These are phyloP conservation scores for Mycena filopes DNA, from an alignment of 768 basidiomycete genomes.

Conservation along the genomic window DNA sequence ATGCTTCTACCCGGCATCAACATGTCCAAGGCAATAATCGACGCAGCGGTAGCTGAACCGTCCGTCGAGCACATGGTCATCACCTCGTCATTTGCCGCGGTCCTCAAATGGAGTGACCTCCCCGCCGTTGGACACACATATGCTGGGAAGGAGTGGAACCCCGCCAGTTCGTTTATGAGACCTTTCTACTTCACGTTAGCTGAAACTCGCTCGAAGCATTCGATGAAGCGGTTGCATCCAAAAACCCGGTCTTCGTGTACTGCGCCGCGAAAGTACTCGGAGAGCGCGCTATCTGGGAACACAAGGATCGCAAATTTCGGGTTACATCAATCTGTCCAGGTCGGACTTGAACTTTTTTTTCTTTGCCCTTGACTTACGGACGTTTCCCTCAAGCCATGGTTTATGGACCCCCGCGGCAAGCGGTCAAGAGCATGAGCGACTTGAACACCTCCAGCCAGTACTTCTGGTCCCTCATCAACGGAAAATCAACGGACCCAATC, in stretches of 20 bases:
- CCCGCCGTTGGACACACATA: conserved; percentile 3
- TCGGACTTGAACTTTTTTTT: not conserved
- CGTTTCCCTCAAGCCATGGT: conserved; percentile 3
- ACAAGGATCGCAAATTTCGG: conserved; percentile 9
- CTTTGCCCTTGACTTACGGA: not conserved
- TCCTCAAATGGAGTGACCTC: conserved; percentile 8
- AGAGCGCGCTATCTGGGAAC: conserved; percentile 6
- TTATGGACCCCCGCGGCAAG: conserved; percentile 13
- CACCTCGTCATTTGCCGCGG: conserved; percentile 6
- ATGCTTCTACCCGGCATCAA: conserved; percentile 9
- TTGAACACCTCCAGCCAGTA: conserved; percentile 10
- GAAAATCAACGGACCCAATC: conserved; percentile 5
- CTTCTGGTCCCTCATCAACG: conserved; percentile 6
- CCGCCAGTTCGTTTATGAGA: not conserved
- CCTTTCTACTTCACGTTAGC: not conserved
- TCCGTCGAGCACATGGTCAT: conserved; percentile 13
- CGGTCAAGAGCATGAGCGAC: not conserved
- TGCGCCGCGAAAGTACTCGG: conserved; percentile 10
- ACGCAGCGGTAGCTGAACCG: conserved; percentile 6
- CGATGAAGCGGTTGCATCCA: conserved; percentile 2
- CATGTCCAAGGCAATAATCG: not conserved
- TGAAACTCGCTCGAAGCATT: not conserved
- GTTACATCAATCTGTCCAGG: conserved; percentile 14
- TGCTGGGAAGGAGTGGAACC: conserved; percentile 8
- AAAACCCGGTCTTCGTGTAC: conserved; percentile 6